phyloP scores from a whole-genome alignment of 345 rosid genomes.

The Capsella bursapastoris region DNA sequence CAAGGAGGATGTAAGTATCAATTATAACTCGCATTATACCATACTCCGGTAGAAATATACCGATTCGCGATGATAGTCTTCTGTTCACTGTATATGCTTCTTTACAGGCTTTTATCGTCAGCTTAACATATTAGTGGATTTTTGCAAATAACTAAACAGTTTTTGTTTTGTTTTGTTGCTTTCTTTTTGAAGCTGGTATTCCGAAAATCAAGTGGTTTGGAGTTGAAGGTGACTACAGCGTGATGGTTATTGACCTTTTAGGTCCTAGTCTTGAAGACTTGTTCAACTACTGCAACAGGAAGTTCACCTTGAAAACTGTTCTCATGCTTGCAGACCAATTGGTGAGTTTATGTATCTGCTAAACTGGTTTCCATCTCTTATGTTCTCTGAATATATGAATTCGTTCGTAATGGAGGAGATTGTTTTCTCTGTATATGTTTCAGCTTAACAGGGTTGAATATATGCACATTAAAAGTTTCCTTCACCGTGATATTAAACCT shows the following conservation, averaged over 20 bases:
- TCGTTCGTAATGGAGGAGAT: background rate
- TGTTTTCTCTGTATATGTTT: conserved; percentile 22
- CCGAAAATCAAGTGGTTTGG: conserved; percentile 91
- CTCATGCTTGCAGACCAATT: conserved; percentile 91
- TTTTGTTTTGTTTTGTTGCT: background rate
- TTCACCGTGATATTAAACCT: conserved; percentile 93
- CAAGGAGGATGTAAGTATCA: conserved; percentile 83
- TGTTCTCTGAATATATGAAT: conserved; percentile 7
- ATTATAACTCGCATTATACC: conserved; percentile 6
- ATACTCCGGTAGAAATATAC: background rate
- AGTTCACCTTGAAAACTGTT: conserved; percentile 77
- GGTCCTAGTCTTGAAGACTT: conserved; percentile 93
- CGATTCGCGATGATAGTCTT: background rate
- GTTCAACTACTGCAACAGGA: conserved; percentile 81
- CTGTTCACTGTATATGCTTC: background rate
- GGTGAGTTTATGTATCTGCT: conserved; percentile 50
- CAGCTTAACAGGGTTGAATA: conserved; percentile 85
- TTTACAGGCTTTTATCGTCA: background rate
- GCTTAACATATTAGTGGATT: background rate
- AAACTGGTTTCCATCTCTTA: conserved; percentile 10
- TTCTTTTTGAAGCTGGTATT: conserved; percentile 63
- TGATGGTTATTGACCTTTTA: conserved; percentile 87
- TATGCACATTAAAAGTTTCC: conserved; percentile 81
- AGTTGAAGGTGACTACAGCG: conserved; percentile 74
- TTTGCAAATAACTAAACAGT: background rate